Percentiles rank a stretch among this genome's conserved stretches.
Evolutionary conservation across 176 grass and related monocot species (phyloP).

Genomic region (Areca catechu): DNA sequence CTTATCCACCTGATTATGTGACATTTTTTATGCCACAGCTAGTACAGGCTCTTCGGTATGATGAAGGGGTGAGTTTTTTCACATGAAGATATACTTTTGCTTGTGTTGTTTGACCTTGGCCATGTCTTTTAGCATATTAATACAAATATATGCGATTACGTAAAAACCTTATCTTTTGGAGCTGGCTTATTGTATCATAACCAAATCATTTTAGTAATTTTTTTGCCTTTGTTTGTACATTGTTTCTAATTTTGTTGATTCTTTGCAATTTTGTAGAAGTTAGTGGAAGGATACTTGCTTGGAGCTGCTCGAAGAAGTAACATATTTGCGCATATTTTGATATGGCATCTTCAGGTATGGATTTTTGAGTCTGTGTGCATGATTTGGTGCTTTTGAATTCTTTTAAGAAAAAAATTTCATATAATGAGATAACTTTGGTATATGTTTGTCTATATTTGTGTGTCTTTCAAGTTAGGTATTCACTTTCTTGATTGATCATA

Average conservation of each 20-base stretch:
- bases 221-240: background rate
- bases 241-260: background rate
- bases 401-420: constrained; percentile 1
- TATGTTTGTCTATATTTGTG: no score
- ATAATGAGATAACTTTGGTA: no score
- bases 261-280: constrained; percentile 55
- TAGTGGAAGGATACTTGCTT: constrained; percentile 98
- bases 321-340: constrained; percentile 99
- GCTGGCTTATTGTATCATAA: no score
- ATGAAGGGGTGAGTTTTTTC: constrained; percentile 69
- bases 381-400: background rate
- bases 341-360: constrained; percentile 95
- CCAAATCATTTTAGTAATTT: no score
- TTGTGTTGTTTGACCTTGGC: no score
- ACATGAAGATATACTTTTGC: background rate
- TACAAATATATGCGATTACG: no score
- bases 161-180: no score
- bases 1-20: constrained; percentile 87
- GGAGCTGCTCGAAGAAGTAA: constrained; percentile 90
- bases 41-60: constrained; percentile 95
- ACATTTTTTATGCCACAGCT: constrained; percentile 99
- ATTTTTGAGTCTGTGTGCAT: background rate
- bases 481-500: no score
- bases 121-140: no score
- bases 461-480: no score